Evolutionary conservation across 768 basidiomycete species (phyloP), one percentile per base, ranked within the genome.

Genomic region (Cubamyces sp.): DNA sequence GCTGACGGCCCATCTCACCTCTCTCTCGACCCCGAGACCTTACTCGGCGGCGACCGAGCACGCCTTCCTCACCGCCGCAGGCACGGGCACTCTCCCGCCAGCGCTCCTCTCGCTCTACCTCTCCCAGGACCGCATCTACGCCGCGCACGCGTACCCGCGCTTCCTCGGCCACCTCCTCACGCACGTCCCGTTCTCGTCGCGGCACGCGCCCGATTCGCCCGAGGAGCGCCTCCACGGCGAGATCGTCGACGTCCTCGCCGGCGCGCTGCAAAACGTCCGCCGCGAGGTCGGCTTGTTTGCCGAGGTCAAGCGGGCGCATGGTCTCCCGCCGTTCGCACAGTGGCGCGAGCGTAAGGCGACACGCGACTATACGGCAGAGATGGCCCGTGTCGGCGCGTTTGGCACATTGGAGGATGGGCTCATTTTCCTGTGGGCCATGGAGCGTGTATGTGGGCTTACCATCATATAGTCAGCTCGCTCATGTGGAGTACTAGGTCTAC

Each of bases 341-440:
- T 84, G 82, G 84, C 74, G 60, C 28, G 83, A 85, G 65, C 75
- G 84, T 54, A 85, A 84, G 66, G 82, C 78, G 9, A 92, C 90
- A 9, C 78, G 82, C 64, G 83, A 87, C 59, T 91, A 91, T 65
- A 85, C 87, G 1, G 88, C 89, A 11, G 87, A 89, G 72, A 87
- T 92, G 84, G 79, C 79, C 3, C 78, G 84, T 6, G 74, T 86
- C 2, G 78, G 79, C 3, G 73, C 76, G 5, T 67, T 73, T 16
- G 81, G 78, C 3, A 76, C 74, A 0, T 65, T 89, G 19, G 81
- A 83, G 51, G 90, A 92, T 43, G 87, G 86, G 0, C 73, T 92
- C 21, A 76, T 91, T 1, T 86, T 92, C 63, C 74, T 92, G 15
- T 91, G 89, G 89, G 87, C 87, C 0, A 91, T 91, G 89, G 90